A percentile compares a stretch with the other conserved stretches of the same genome.
phyloP scores from a whole-genome alignment of 1,139 yeast species.

The Saccharomyces hybrid region DNA sequence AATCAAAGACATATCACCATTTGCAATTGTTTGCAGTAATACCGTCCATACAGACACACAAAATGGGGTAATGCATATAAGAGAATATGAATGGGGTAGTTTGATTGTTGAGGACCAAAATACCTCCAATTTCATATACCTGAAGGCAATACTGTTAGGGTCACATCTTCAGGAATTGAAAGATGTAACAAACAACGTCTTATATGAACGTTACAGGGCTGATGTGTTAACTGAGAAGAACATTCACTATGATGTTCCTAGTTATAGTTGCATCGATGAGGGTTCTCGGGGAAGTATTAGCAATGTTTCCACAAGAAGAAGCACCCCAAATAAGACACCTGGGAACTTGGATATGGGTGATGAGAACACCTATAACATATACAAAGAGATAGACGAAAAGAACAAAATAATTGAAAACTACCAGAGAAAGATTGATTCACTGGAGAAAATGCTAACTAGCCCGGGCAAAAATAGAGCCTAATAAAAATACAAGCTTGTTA shows the following conservation, averaged over 20 bases:
- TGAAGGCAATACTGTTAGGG: slow-evolving; percentile 61
- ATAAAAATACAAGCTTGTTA: background rate
- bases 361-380: background rate
- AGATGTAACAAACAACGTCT: slow-evolving; percentile 57
- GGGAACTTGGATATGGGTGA: background rate
- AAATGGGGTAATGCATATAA: slow-evolving; percentile 30
- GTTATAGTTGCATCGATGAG: background rate
- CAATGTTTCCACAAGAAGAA: slow-evolving; percentile 4
- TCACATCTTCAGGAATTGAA: slow-evolving; percentile 75
- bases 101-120: slow-evolving; percentile 45
- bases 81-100: slow-evolving; percentile 42
- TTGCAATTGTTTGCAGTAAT: slow-evolving; percentile 42
- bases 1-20: slow-evolving; percentile 39
- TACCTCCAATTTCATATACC: slow-evolving; percentile 54
- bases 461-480: background rate
- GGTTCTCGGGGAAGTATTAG: slow-evolving; percentile 4
- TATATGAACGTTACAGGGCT: slow-evolving; percentile 70
- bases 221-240: slow-evolving; percentile 5
- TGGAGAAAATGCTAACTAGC: slow-evolving; percentile 13
- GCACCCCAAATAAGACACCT: background rate
- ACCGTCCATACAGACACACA: slow-evolving; percentile 23
- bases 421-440: slow-evolving; percentile 15
- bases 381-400: slow-evolving; percentile 16
- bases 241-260: slow-evolving; percentile 1
- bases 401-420: slow-evolving; percentile 21